Base-by-base conservation (phyloP, 139 green algal species). In the Auxenochlorella protothecoides region DNA sequence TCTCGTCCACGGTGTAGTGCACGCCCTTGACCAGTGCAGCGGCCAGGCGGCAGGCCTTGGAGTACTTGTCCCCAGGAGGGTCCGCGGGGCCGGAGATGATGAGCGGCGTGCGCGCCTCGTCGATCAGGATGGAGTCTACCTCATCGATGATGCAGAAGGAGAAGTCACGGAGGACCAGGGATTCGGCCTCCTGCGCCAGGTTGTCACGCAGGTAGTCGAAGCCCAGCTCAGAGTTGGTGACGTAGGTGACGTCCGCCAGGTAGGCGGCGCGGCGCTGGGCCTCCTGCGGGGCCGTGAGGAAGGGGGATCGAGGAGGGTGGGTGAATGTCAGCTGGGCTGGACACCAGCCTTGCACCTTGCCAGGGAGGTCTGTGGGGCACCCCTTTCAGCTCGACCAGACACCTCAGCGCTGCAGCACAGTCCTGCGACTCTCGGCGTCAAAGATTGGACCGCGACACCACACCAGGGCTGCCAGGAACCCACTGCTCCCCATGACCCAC, bases 1-100 rank as follows among this genome's bases (percentile, higher is more conserved):
- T 99, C 87, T 99, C 95, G 70, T 99, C 95, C 70, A 98, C 94
- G 0, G 91, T 99, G 89, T 98, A 98, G 82, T 98, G 95, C 61
- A 95, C 71, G 61, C 93, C 93, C 3, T 73, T 71, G 63, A 80
- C 80, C 60, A 99, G 83, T 15, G 89, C 92, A 65, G 4, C 65
- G 14, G 55, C 62, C 3, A 66, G n/a, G 51, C 12, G 5, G 51
- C 63, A 71, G 4, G 75, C 85, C 81, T 94, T 96, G 73, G 80
- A 72, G 83, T 96, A 97, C 65, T 89, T 87, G 60, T 91, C 82
- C 10, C 76, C 88, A 11, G 93, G 91, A 73, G 94, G 90, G 73
- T 97, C 94, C 9, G 87, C 85, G 0, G 85, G 68, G 16, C 94
- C 94, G 5, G 85, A 94, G 68, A 96, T 94, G 85, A 99, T 96